A percentile compares a stretch with the other conserved stretches of the same genome.
phyloP scores from a whole-genome alignment of 495 filamentous ascomycete species.

The Xylona heveae region DNA sequence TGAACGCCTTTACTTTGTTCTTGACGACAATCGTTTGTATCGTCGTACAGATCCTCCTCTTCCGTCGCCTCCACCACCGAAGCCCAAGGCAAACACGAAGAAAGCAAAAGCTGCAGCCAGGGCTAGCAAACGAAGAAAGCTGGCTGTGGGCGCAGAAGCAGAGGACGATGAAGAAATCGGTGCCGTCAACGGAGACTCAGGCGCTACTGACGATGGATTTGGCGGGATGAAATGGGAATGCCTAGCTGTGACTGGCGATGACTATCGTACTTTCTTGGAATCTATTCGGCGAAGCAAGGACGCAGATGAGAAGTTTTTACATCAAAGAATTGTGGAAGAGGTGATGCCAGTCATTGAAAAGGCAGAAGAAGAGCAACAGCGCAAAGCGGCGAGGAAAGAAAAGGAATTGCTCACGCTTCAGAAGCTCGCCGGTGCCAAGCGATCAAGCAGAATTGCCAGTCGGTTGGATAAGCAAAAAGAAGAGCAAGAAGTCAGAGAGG shows the following conservation, averaged over 20 bases:
- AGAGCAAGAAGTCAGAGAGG: conserved; percentile 48
- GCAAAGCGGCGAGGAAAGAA: conserved; percentile 46
- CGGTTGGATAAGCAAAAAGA: conserved; percentile 59
- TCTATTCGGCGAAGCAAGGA: conserved; percentile 53
- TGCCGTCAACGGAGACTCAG: conserved; percentile 4
- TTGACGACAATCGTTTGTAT: conserved; percentile 89
- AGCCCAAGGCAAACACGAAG: conserved; percentile 57
- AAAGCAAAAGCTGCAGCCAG: conserved; percentile 45
- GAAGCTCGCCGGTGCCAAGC: conserved; percentile 78
- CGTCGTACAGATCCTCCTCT: conserved; percentile 47
- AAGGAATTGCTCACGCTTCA: conserved; percentile 63
- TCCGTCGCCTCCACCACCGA: conserved; percentile 30
- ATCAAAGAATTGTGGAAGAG: conserved; percentile 44
- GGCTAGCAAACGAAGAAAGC: conserved; percentile 50
- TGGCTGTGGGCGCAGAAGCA: conserved; percentile 31
- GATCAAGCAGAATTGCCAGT: conserved; percentile 68
- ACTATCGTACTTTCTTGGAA: conserved; percentile 53
- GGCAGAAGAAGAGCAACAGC: conserved; percentile 51
- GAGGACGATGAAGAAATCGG: conserved; percentile 23
- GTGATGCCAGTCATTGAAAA: conserved; percentile 69
- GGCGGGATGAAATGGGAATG: conserved; percentile 78
- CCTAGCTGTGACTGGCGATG: conserved; percentile 53
- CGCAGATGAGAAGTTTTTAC: conserved; percentile 58
- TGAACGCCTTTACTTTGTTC: conserved; percentile 67
- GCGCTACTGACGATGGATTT: conserved; percentile 32